These are phyloP conservation scores for Penicillium sp. DNA, from an alignment of 2,329 filamentous ascomycete genomes.

Conservation along the genomic window DNA sequence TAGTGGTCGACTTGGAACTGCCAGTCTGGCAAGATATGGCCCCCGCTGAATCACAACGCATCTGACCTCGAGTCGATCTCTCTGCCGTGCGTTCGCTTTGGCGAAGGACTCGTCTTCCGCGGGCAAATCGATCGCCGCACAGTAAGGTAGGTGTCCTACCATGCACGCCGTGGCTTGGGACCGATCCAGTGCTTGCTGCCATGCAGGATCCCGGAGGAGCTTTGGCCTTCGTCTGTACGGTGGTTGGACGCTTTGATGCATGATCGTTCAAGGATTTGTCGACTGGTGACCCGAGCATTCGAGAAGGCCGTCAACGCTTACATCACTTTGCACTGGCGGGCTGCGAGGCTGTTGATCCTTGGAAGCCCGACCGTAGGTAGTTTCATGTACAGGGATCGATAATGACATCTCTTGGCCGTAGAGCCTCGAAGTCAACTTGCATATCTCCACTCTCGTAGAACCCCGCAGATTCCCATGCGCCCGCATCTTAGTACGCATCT, in stretches of 20 bases:
- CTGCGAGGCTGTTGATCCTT: conserved; percentile 1
- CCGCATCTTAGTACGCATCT: conserved; percentile 3
- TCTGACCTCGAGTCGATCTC: conserved; percentile 9
- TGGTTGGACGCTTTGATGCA: conserved; percentile 19
- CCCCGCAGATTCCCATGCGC: not conserved
- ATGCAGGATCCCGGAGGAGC: conserved; percentile 14
- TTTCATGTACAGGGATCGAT: not conserved
- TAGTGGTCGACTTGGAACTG: conserved; percentile 78
- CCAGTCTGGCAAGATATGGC: conserved; percentile 51
- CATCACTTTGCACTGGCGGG: conserved; percentile 9
- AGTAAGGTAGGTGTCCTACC: conserved; percentile 6
- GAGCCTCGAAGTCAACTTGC: not conserved
- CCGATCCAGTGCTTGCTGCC: conserved; percentile 8
- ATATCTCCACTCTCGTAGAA: not conserved
- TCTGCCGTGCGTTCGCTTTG: not conserved
- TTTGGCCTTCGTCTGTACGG: conserved; percentile 10
- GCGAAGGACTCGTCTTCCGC: conserved; percentile 1
- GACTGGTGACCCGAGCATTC: conserved; percentile 3
- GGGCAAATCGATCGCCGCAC: conserved; percentile 1
- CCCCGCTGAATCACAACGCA: conserved; percentile 3
- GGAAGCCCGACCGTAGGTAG: not conserved
- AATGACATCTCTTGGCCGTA: not conserved
- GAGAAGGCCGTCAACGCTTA: conserved; percentile 15
- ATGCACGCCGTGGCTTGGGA: conserved; percentile 21
- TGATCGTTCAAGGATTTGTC: conserved; percentile 7